A percentile compares a stretch with the other conserved stretches of the same genome.
phyloP scores from a whole-genome alignment of 345 rosid genomes.

The Moricandia moricandioides region DNA sequence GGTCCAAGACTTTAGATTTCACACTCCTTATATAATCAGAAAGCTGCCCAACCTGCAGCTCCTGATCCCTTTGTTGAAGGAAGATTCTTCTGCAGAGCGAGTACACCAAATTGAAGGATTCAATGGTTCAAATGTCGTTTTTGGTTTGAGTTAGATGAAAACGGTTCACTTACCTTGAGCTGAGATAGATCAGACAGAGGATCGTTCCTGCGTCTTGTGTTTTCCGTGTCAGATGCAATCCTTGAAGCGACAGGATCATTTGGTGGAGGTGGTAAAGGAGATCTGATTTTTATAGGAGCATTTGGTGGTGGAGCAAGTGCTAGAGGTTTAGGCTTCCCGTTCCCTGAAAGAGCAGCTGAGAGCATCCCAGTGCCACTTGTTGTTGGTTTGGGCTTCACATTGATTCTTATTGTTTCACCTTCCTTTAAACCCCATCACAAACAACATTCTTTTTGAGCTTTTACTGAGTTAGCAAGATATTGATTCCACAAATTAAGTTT shows the following conservation, averaged over 20 bases:
- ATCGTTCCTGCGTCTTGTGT: slow-evolving; percentile 42
- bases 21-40: slow-evolving; percentile 55
- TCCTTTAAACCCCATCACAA: slow-evolving; percentile 53
- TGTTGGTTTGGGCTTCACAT: slow-evolving; percentile 80
- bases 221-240: slow-evolving; percentile 46
- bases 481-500: background rate
- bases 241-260: slow-evolving; percentile 70
- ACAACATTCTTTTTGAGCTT: background rate
- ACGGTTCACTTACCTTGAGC: slow-evolving; percentile 58
- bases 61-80: slow-evolving; percentile 66
- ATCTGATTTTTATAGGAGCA: slow-evolving; percentile 56
- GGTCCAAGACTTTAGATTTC: slow-evolving; percentile 61
- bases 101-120: background rate
- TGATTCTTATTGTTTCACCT: slow-evolving; percentile 97
- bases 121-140: background rate
- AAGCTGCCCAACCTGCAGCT: slow-evolving; percentile 97
- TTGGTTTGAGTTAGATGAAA: background rate
- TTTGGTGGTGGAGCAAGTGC: slow-evolving; percentile 84
- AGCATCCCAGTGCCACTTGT: slow-evolving; percentile 93
- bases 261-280: slow-evolving; percentile 93
- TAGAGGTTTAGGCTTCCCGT: slow-evolving; percentile 58
- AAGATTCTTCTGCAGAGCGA: slow-evolving; percentile 66
- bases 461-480: background rate
- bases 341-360: slow-evolving; percentile 70
- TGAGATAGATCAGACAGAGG: slow-evolving; percentile 74